Evolutionary conservation across 345 rosid species (phyloP).

Genomic region (Populus nigra): DNA sequence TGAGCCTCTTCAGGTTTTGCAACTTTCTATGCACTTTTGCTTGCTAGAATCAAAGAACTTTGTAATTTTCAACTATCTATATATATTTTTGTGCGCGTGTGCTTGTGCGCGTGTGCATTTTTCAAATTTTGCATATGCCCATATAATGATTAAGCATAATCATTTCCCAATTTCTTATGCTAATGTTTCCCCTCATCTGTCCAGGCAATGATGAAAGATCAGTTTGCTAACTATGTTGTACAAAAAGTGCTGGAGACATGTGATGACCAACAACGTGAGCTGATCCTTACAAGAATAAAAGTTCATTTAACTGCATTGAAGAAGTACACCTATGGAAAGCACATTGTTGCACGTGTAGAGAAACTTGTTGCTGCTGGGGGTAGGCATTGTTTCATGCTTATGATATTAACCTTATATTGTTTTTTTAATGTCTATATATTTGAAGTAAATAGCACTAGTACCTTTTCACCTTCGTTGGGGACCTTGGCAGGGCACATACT

Average conservation of each 20-base stretch:
- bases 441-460: background rate
- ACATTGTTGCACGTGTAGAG: constrained; percentile 84
- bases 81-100: too few species aligned
- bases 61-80: constrained; percentile 14
- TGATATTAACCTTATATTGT: background rate
- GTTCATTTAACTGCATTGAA: constrained; percentile 75
- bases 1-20: constrained; percentile 94
- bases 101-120: background rate
- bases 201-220: constrained; percentile 92
- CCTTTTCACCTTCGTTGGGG: background rate
- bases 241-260: constrained; percentile 84
- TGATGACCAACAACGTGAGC: constrained; percentile 69
- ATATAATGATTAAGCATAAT: background rate
- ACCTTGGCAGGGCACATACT: background rate
- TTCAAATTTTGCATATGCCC: background rate
- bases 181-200: background rate
- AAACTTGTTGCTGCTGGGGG: constrained; percentile 89
- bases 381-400: constrained; percentile 16
- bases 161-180: constrained; percentile 1
- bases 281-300: constrained; percentile 66
- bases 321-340: constrained; percentile 85
- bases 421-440: background rate
- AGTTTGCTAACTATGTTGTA: constrained; percentile 83
- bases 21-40: constrained; percentile 60
- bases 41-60: constrained; percentile 64